These are phyloP conservation scores for Xylaria hypoxylon DNA, from an alignment of 2,329 filamentous ascomycete species.

Conservation along the genomic window DNA sequence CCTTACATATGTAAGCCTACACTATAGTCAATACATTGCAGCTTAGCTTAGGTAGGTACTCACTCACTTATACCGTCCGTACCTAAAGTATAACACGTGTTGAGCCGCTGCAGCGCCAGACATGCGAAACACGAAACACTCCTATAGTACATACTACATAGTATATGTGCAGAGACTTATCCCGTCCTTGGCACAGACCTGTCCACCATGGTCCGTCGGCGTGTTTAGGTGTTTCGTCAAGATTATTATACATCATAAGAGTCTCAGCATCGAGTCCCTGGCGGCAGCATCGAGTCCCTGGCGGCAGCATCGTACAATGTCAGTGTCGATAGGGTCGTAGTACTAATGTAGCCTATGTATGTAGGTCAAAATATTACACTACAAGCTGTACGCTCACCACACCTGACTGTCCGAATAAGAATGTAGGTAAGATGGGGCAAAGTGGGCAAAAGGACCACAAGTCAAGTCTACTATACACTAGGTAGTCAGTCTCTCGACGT, in stretches of 20 bases:
- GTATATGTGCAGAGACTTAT: neutral
- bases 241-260: constrained; percentile 20
- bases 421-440: neutral
- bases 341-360: too few relatives aligned
- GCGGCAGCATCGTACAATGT: constrained; percentile 28
- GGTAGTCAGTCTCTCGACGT: constrained; percentile 6
- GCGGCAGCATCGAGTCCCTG: constrained; percentile 24
- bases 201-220: constrained; percentile 8
- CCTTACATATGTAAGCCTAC: constrained; percentile 3
- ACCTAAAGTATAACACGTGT: constrained; percentile 29
- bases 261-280: constrained; percentile 30
- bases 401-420: constrained; percentile 13
- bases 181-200: constrained; percentile 29
- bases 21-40: neutral
- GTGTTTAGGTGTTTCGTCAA: constrained; percentile 29
- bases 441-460: constrained; percentile 19
- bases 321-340: constrained; percentile 28
- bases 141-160: neutral
- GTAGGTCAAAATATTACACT: constrained; percentile 18
- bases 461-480: too few relatives aligned
- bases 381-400: neutral
- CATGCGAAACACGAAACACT: constrained; percentile 31
- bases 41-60: neutral
- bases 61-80: neutral
- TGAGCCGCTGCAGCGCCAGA: constrained; percentile 27